Evolutionary conservation across 2,329 filamentous ascomycete species (phyloP), one percentile per base, ranked within the genome.

Genomic region (Zopfia rhizophila): DNA sequence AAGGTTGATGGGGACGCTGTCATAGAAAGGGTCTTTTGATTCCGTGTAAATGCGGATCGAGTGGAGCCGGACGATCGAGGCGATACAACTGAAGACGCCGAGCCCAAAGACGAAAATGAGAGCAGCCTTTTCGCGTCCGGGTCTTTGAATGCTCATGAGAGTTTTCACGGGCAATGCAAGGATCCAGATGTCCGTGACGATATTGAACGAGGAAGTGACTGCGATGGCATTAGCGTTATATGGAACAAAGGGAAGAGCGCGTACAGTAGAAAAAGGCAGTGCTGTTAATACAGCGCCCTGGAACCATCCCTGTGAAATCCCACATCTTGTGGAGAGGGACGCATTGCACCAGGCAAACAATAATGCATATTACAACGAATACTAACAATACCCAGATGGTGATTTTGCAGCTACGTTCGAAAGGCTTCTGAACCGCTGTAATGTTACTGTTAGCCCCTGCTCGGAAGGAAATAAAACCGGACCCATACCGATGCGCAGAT

Each of bases 21-120:
- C 91, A 84, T 78, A 84, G 39, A 78, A 79, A 38, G 82, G 79
- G 54, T 84, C 81, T 2, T 72, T 71, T 7, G 69, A 68, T 11
- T 73, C 68, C 25, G 60, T 68, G 31, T 65, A 68, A 30, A 72
- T 73, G 17, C 73, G 58, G 21, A 65, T 59, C 68, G 73, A 43
- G 68, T 75, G 39, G 63, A 65, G 13, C 68, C 76, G 19, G 87
- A 90, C 58, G 83, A 84, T 68, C 93, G 91, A 43, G 94, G 80
- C 67, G 91, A 95, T 65, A 90, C 91, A 58, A 94, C 91, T 89
- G 59, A 97, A 96, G 44, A 91, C 82, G 53, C 91, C 91, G 40
- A 95, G 81, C 36, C 85, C 81, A 65, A 97, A 96, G 0, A 91
- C 93, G 19, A 92, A 73, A 37, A 96, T 81, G 7, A 97, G 75